Evolutionary conservation across 2,329 filamentous ascomycete species (phyloP), one percentile per base, ranked within the genome.

Genomic region (Sclerotinia borealis): DNA sequence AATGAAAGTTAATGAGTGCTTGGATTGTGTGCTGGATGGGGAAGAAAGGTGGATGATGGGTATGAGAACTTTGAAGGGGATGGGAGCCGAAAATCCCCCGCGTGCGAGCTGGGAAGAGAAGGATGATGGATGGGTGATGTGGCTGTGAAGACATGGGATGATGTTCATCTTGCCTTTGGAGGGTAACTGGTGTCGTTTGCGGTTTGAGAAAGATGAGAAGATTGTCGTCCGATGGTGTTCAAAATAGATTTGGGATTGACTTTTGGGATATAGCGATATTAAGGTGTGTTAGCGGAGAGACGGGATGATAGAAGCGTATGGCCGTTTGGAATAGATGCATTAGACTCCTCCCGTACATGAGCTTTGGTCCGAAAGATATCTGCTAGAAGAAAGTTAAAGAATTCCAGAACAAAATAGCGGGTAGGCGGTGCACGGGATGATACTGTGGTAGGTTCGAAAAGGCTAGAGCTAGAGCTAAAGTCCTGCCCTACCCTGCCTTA

Each of bases 241-340:
- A 29, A 45, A 19, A 29, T 45, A 43, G 54, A 45, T 56, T 45
- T 56, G 29, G 39, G 34, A 22, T 19, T 45, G 54, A 25, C n/a
- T 34, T 52, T 17, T 15, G 31, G 3, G 27, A 56, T 56, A 25
- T 22, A 8, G 25, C 39, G 39, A 34, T 43, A 56, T 45, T 56
- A 45, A 31, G 4, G 39, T 56, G 27, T 25, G 3, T 36, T 25
- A 36, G 54, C 4, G 39, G 39, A 34, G 39, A 19, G n/a, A 56
- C 52, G 37, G n/a, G 52, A 56, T 45, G 52, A 45, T 7, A 45
- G 27, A 45, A 34, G 31, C 7, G 39, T 19, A 56, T 31, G 19
- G 27, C 39, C 39, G 52, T 56, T 56, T 56, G 39, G 27, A 56
- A 56, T 56, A 56, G 52, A 56, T 22, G 13, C 39, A 56, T 56